A percentile compares a stretch with the other conserved stretches of the same genome.
Conservation (phyloP, 257 asterid species). For the Solanum peruvianum region DNA sequence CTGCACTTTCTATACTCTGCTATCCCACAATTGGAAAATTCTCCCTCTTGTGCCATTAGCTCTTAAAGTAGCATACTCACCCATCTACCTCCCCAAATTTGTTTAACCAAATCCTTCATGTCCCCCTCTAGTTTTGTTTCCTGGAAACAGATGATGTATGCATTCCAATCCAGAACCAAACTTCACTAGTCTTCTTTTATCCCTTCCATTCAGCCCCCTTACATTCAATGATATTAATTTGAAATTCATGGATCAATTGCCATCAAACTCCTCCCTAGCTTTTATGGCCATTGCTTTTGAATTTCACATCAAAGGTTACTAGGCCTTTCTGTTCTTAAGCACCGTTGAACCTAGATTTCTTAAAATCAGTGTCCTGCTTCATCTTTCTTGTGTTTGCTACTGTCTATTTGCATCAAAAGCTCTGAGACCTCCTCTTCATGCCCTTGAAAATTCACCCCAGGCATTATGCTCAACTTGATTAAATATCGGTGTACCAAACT, state of each 20-base stretch:
- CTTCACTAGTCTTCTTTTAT: background rate
- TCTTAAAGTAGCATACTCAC: background rate
- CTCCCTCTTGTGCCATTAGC: background rate
- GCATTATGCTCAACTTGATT: background rate
- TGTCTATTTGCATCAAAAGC: background rate
- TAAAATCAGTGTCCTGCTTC: background rate
- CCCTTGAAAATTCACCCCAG: background rate
- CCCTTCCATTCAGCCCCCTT: background rate
- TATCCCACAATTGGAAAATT: background rate
- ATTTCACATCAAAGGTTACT: background rate
- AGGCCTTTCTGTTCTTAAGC: background rate
- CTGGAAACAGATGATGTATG: background rate
- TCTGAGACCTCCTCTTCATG: background rate
- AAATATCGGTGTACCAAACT: background rate
- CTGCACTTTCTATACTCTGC: background rate
- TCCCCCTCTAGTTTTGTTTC: background rate
- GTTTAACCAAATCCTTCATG: background rate
- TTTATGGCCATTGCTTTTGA: background rate
- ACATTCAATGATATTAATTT: background rate
- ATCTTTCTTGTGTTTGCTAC: background rate
- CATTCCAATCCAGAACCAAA: background rate
- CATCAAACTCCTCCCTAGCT: background rate
- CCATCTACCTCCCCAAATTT: background rate
- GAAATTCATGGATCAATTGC: background rate
- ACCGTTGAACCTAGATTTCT: background rate